A percentile compares a stretch with the other conserved stretches of the same genome.
Evolutionary conservation across 2,329 filamentous ascomycete genomes (phyloP).

Genomic region (Gremmenia infestans): DNA sequence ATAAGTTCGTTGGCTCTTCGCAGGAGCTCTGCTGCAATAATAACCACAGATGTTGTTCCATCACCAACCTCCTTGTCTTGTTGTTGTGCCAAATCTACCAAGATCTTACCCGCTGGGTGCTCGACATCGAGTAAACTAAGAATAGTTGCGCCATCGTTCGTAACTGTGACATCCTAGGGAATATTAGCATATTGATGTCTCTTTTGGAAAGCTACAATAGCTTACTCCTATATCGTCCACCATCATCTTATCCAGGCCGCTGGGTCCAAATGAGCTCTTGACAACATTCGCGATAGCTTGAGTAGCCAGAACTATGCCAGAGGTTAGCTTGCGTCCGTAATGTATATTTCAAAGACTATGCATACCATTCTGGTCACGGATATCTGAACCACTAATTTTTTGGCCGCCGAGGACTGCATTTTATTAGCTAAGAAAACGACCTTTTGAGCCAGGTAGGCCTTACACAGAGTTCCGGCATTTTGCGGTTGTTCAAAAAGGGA

Average conservation of each 20-base stretch:
- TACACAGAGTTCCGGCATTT: slow-evolving; percentile 85
- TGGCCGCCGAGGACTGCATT: slow-evolving; percentile 77
- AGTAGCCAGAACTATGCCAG: slow-evolving; percentile 71
- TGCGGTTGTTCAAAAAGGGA: slow-evolving; percentile 94
- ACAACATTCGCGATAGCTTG: slow-evolving; percentile 98
- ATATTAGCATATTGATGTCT: slow-evolving; percentile 17
- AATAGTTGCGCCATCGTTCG: slow-evolving; percentile 97
- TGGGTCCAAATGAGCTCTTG: slow-evolving; percentile 97
- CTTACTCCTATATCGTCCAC: slow-evolving; percentile 95
- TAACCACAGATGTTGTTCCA: slow-evolving; percentile 94
- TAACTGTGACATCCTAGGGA: slow-evolving; percentile 86
- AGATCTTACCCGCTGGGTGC: slow-evolving; percentile 95
- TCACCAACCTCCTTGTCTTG: slow-evolving; percentile 99
- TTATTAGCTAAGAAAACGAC: slow-evolving; percentile 21
- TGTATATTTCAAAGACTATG: slow-evolving; percentile 9
- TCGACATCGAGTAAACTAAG: slow-evolving; percentile 93
- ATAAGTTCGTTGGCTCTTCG: slow-evolving; percentile 94
- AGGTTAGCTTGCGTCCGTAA: slow-evolving; percentile 12
- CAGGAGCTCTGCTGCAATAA: slow-evolving; percentile 93
- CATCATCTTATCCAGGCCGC: slow-evolving; percentile 99
- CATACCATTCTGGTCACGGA: slow-evolving; percentile 91
- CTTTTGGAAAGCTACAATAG: slow-evolving; percentile 10
- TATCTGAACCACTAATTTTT: slow-evolving; percentile 96
- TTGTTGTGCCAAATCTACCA: slow-evolving; percentile 95
- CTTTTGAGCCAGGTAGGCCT: slow-evolving; percentile 18